phyloP scores from a whole-genome alignment of 352 stramenopile genomes.

The Thalassiosira hispida region DNA sequence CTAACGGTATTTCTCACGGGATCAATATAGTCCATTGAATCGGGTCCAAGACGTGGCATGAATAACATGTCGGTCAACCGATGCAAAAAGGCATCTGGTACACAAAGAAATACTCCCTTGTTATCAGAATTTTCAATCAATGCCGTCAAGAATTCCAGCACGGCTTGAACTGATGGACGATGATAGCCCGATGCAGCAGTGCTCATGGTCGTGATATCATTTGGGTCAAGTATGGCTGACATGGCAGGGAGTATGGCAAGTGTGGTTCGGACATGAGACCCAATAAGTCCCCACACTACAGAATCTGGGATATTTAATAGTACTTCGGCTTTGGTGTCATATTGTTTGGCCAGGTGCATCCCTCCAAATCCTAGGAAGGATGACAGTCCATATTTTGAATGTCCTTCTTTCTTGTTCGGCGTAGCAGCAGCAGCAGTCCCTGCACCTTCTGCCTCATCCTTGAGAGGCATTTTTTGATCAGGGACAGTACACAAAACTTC shows the following conservation, averaged over 20 bases:
- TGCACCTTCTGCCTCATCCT: slow-evolving; percentile 20
- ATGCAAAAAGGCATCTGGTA: slow-evolving; percentile 66
- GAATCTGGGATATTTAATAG: slow-evolving; percentile 39
- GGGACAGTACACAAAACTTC: slow-evolving; percentile 55
- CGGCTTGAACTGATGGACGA: slow-evolving; percentile 50
- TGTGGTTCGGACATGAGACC: slow-evolving; percentile 27
- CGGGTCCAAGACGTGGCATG: slow-evolving; percentile 69
- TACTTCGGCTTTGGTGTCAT: slow-evolving; percentile 54
- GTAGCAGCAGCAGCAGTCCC: slow-evolving; percentile 6
- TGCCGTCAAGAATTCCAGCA: slow-evolving; percentile 51
- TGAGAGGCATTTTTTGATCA: slow-evolving; percentile 16
- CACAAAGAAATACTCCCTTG: slow-evolving; percentile 65
- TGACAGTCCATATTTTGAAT: slow-evolving; percentile 46
- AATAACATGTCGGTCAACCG: slow-evolving; percentile 73
- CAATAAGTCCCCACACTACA: slow-evolving; percentile 36
- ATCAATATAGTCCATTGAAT: slow-evolving; percentile 81
- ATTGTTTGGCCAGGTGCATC: slow-evolving; percentile 59
- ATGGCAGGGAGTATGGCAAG: slow-evolving; percentile 55
- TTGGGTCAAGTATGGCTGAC: slow-evolving; percentile 44
- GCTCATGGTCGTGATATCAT: slow-evolving; percentile 44
- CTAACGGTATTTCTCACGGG: slow-evolving; percentile 72
- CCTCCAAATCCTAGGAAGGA: slow-evolving; percentile 53
- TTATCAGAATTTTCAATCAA: slow-evolving; percentile 65
- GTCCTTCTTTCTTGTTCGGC: slow-evolving; percentile 6
- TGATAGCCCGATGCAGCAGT: slow-evolving; percentile 52